Percentiles rank a stretch among this genome's conserved stretches.
Evolutionary conservation across 2,329 filamentous ascomycete species (phyloP).

Genomic region (Leptographium galeiforme): DNA sequence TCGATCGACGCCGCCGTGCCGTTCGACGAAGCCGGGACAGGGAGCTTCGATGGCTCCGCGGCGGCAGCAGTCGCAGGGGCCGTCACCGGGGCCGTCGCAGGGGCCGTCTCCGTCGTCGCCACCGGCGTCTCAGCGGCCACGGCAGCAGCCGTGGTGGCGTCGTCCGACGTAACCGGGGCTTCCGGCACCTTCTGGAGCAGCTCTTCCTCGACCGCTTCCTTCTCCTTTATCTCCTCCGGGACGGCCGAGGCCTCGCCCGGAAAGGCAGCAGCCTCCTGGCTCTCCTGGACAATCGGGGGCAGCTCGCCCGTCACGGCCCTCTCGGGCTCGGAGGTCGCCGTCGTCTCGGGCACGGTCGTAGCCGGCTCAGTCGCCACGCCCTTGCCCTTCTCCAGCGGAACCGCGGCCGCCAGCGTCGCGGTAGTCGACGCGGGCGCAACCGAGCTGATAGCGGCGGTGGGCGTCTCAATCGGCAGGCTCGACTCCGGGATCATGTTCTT

Average conservation of each 20-base stretch:
- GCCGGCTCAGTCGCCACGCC: constrained; percentile 25
- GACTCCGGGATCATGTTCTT: constrained; percentile 69
- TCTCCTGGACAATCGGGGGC: constrained; percentile 55
- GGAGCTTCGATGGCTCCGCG: constrained; percentile 10
- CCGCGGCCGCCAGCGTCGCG: constrained; percentile 51
- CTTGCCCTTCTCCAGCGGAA: constrained; percentile 42
- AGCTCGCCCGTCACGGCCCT: constrained; percentile 1
- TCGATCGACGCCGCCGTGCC: constrained; percentile 25
- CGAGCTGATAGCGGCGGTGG: constrained; percentile 35
- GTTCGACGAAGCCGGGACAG: constrained; percentile 5
- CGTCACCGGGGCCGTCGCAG: constrained; percentile 19
- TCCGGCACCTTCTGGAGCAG: constrained; percentile 53
- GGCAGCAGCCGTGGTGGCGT: constrained; percentile 17
- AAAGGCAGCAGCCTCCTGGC: constrained; percentile 51
- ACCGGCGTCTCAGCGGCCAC: background rate
- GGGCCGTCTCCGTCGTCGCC: constrained; percentile 17
- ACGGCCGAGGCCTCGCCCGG: constrained; percentile 56
- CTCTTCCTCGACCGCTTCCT: constrained; percentile 58
- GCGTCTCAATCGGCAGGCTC: constrained; percentile 50
- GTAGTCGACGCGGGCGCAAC: constrained; percentile 48
- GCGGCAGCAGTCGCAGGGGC: constrained; percentile 20
- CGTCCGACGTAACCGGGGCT: constrained; percentile 43
- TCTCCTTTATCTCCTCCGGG: constrained; percentile 53
- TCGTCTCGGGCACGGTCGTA: constrained; percentile 26
- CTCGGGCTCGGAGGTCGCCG: background rate